phyloP scores from a whole-genome alignment of 2,329 filamentous ascomycete genomes.

The Aspergillus sp. region DNA sequence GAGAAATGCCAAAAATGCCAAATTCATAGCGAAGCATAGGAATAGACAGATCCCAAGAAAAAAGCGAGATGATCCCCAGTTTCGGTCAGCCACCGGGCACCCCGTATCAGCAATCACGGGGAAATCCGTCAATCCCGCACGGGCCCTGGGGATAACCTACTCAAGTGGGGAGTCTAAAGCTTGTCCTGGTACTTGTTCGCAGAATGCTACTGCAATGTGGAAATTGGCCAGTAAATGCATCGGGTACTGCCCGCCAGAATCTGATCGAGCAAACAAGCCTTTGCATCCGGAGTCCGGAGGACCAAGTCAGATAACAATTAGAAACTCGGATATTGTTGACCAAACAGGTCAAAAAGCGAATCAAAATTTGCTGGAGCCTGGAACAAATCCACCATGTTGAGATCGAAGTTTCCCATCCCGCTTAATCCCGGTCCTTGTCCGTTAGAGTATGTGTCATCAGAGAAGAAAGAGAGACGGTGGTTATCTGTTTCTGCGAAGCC shows the following conservation, averaged over 20 bases:
- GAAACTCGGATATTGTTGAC: conserved; percentile 26
- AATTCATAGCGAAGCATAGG: background rate
- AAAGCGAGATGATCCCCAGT: too few species aligned
- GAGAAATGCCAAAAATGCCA: background rate
- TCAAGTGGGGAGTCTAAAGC: background rate
- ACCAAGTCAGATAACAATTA: conserved; percentile 1
- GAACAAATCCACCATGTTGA: conserved; percentile 27
- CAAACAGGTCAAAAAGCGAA: conserved; percentile 25
- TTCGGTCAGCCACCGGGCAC: too few species aligned
- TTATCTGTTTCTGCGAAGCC: background rate
- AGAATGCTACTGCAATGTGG: background rate
- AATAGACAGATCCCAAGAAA: background rate
- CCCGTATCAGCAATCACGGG: too few species aligned
- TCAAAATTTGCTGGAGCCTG: conserved; percentile 25
- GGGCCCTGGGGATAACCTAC: background rate
- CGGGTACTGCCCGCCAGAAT: background rate
- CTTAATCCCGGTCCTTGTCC: background rate
- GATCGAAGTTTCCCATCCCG: conserved; percentile 18
- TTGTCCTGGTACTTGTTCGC: background rate
- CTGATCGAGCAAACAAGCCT: background rate
- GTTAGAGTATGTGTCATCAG: background rate
- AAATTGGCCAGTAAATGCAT: background rate
- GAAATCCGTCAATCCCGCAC: background rate
- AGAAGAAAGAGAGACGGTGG: background rate
- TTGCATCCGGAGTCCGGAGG: background rate